A percentile compares a stretch with the other conserved stretches of the same genome.
phyloP scores from a whole-genome alignment of 2,329 filamentous ascomycete genomes.

The Thermothelomyces thermophilus region DNA sequence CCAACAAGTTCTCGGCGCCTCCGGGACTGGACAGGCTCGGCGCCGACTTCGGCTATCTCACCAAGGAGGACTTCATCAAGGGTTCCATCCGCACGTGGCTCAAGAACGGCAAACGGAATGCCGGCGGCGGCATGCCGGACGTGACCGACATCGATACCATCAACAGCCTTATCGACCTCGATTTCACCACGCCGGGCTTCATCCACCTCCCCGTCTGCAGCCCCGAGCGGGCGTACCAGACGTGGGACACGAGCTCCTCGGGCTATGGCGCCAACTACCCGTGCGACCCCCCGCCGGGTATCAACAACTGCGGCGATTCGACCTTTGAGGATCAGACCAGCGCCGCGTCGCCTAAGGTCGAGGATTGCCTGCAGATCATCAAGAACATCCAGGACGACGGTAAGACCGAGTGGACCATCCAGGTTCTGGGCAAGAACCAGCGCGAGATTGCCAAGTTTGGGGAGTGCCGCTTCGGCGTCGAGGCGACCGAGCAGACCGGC shows the following conservation, averaged over 20 bases:
- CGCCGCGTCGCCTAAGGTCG: slow-evolving; percentile 25
- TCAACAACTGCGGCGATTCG: slow-evolving; percentile 24
- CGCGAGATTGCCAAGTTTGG: slow-evolving; percentile 25
- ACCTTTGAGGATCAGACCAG: not conserved
- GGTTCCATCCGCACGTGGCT: slow-evolving; percentile 27
- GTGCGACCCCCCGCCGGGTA: slow-evolving; percentile 28
- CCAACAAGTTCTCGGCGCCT: slow-evolving; percentile 25
- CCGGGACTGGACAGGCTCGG: slow-evolving; percentile 26
- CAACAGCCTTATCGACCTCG: slow-evolving; percentile 3
- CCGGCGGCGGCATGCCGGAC: slow-evolving; percentile 12
- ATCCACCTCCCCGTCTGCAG: slow-evolving; percentile 35
- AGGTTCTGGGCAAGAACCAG: slow-evolving; percentile 21
- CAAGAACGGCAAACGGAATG: slow-evolving; percentile 30
- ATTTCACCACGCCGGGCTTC: slow-evolving; percentile 32
- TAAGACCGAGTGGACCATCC: slow-evolving; percentile 17
- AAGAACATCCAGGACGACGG: slow-evolving; percentile 27
- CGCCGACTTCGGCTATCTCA: slow-evolving; percentile 25
- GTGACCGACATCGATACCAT: not conserved
- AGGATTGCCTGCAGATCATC: slow-evolving; percentile 32
- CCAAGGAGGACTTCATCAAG: slow-evolving; percentile 24
- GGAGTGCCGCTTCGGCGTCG: slow-evolving; percentile 31
- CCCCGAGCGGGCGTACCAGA: slow-evolving; percentile 28
- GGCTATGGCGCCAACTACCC: slow-evolving; percentile 26
- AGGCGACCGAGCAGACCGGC: slow-evolving; percentile 23
- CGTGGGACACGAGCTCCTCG: slow-evolving; percentile 23